phyloP scores from a whole-genome alignment of 1,284 basidiomycete species.

The Cutaneotrichosporon cyanovorans region DNA sequence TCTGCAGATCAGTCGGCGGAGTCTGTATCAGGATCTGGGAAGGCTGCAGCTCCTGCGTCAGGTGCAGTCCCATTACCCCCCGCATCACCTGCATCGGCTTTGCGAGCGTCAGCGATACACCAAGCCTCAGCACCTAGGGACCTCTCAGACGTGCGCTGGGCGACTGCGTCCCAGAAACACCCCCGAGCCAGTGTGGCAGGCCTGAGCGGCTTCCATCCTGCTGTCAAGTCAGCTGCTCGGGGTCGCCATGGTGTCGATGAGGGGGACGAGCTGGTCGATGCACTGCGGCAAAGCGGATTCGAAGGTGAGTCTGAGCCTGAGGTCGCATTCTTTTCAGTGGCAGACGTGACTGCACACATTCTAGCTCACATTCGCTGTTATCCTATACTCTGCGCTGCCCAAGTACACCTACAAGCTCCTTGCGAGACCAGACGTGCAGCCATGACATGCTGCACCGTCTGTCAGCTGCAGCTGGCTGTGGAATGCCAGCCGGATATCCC shows the following conservation, averaged over 20 bases:
- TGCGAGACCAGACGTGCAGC: too few relatives aligned
- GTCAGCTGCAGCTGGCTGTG: not conserved
- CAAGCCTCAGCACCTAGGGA: too few relatives aligned
- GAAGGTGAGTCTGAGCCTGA: slow-evolving; percentile 46
- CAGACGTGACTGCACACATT: too few relatives aligned
- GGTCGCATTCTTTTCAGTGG: too few relatives aligned
- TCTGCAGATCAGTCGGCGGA: too few relatives aligned
- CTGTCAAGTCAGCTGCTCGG: slow-evolving; percentile 4
- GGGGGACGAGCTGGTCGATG: slow-evolving; percentile 41
- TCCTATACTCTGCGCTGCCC: too few relatives aligned
- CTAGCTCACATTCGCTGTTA: too few relatives aligned
- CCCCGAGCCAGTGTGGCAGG: slow-evolving; percentile 29
- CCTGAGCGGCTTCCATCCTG: slow-evolving; percentile 13
- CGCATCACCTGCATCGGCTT: not conserved
- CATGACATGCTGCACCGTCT: not conserved
- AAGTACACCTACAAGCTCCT: not conserved
- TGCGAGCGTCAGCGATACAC: too few relatives aligned
- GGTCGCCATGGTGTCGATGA: slow-evolving; percentile 37
- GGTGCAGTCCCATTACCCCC: not conserved
- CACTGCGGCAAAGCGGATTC: slow-evolving; percentile 34
- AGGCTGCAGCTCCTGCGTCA: not conserved
- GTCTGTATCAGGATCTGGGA: too few relatives aligned
- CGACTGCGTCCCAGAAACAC: not conserved
- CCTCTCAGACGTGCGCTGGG: too few relatives aligned
- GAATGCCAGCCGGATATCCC: not conserved